phyloP scores from a whole-genome alignment of 2,329 filamentous ascomycete species.

The Periconia macrospinosa region DNA sequence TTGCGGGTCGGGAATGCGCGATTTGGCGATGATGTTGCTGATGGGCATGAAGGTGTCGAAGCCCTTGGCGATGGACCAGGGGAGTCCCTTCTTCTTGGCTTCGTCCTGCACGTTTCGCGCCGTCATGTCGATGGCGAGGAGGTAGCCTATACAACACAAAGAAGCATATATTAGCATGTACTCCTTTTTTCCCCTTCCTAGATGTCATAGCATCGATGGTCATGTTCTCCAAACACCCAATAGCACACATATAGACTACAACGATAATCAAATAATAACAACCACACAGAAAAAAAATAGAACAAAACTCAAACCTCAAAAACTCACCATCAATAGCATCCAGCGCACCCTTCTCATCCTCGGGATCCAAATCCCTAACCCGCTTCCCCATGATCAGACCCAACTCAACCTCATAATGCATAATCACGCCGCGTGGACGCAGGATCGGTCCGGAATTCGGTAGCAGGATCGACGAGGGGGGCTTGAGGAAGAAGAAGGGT shows the following conservation, averaged over 20 bases:
- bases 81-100: slow-evolving; percentile 94
- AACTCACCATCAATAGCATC: slow-evolving; percentile 75
- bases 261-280: no score
- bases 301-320: slow-evolving; percentile 16
- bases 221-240: neutral
- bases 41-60: slow-evolving; percentile 97
- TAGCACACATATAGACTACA: neutral
- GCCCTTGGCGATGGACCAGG: slow-evolving; percentile 95
- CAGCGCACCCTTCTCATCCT: slow-evolving; percentile 75
- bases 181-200: neutral
- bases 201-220: neutral
- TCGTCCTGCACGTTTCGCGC: slow-evolving; percentile 94
- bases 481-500: slow-evolving; percentile 99
- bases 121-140: slow-evolving; percentile 95
- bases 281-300: neutral
- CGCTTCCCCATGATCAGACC: slow-evolving; percentile 84
- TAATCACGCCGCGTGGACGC: slow-evolving; percentile 76
- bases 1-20: slow-evolving; percentile 81
- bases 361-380: slow-evolving; percentile 72
- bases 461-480: slow-evolving; percentile 79
- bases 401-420: slow-evolving; percentile 96
- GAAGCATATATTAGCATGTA: slow-evolving; percentile 4
- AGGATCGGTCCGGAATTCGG: slow-evolving; percentile 79
- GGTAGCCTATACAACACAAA: slow-evolving; percentile 75
- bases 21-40: slow-evolving; percentile 77